Base-by-base conservation (phyloP, 345 rosid genomes). In the sweet orange (Citrus sinensis) region DNA sequence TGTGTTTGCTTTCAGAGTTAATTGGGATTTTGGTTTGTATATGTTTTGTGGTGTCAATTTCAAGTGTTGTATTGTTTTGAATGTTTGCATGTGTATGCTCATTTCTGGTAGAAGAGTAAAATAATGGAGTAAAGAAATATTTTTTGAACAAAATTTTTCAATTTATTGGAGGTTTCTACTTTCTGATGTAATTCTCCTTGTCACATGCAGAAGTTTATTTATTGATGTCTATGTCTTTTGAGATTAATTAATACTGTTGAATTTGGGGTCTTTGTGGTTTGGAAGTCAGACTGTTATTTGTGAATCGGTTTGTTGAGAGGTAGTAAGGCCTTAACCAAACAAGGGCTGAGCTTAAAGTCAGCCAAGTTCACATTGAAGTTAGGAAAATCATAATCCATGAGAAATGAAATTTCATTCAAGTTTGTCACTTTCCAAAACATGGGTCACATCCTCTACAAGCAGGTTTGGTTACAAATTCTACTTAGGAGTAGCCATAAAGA, bases 11-110 rank as follows among this genome's bases (percentile, higher is more conserved):
- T 3, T 14, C 51, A 24, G 69, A 59, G 24, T 73, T 58, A 54
- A 76, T 76, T 76, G 37, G 59, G 77, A 74, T 49, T 64, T 74
- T 63, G 25, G 60, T 42, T 74, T 42, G 7, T 64, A n/a, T 40
- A 4, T 35, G 76, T n/a, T 60, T 74, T 35, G 56, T 61, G 19
- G 34, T 74, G 24, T 74, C 24, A 39, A 73, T 54, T 60, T 70
- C 61, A 25, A 59, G 55, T 73, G 25, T 73, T 39, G 67, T 37
- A 34, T 73, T 74, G 22, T 6, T 54, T 55, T 71, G 27, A 71
- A 19, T 71, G 22, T 71, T 51, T 71, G 29, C 62, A 71, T 20
- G 37, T 49, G 29, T 6, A 64, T 16, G 24, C 40, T 40, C 39
- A 42, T 19, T 42, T 64, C 10, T 40, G 9, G 39, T 39, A 1